Evolutionary conservation across 768 basidiomycete genomes (phyloP).

Genomic region (Russula ochroleuca): DNA sequence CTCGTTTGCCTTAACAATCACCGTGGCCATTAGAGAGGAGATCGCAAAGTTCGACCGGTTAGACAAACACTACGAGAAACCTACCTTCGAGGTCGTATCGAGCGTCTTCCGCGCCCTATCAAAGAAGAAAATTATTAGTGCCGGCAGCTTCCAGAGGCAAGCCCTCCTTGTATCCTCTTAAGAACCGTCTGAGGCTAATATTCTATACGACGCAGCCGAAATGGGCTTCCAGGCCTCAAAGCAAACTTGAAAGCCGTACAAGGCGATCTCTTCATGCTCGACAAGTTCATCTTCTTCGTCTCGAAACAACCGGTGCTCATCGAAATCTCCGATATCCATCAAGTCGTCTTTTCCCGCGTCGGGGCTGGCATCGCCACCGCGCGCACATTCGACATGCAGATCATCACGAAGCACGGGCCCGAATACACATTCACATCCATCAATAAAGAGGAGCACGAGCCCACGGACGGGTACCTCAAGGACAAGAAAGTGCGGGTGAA

Average conservation of each 20-base stretch:
- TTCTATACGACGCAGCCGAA: constrained; percentile 49
- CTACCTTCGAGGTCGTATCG: constrained; percentile 93
- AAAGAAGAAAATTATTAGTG: constrained; percentile 86
- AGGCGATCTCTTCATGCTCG: constrained; percentile 96
- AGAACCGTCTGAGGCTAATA: constrained; percentile 13
- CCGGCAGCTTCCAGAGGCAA: constrained; percentile 82
- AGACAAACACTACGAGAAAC: constrained; percentile 91
- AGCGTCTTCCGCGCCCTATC: constrained; percentile 88
- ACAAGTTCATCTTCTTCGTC: constrained; percentile 97
- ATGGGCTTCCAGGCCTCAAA: constrained; percentile 92
- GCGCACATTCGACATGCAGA: constrained; percentile 90
- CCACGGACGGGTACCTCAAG: constrained; percentile 77
- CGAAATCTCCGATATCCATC: constrained; percentile 84
- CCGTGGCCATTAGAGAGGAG: constrained; percentile 53
- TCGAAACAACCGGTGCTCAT: constrained; percentile 92
- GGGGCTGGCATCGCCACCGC: constrained; percentile 83
- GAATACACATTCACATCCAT: constrained; percentile 90
- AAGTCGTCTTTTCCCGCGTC: constrained; percentile 89
- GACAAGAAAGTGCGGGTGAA: constrained; percentile 91
- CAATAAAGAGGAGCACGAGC: constrained; percentile 92
- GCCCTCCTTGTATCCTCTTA: constrained; percentile 16
- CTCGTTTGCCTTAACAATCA: constrained; percentile 10
- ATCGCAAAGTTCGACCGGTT: constrained; percentile 75
- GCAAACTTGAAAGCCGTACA: constrained; percentile 95
- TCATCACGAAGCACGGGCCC: constrained; percentile 77